Evolutionary conservation across 2,329 filamentous ascomycete species (phyloP).

Genomic region (Neonectria magnoliae): DNA sequence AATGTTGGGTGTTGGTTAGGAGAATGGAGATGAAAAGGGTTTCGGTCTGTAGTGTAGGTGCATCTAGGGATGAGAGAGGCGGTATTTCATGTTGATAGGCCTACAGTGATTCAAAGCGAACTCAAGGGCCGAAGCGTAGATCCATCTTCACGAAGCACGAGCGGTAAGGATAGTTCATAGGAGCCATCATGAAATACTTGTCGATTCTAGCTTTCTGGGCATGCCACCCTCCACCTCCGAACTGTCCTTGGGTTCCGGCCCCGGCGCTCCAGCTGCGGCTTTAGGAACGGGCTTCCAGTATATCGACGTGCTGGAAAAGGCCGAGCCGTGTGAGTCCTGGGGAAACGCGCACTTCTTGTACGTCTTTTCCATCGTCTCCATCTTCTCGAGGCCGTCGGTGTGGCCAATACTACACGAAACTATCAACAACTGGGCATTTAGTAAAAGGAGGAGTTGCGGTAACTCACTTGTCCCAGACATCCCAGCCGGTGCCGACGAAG

Average conservation of each 20-base stretch:
- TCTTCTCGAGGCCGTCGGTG: slow-evolving; percentile 31
- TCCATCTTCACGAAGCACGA: background rate
- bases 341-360: slow-evolving; percentile 36
- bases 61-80: background rate
- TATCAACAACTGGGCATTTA: background rate
- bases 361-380: slow-evolving; percentile 36
- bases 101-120: slow-evolving; percentile 9
- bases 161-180: background rate
- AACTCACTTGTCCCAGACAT: slow-evolving; percentile 62
- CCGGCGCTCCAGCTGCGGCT: background rate
- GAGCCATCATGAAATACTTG: slow-evolving; percentile 28
- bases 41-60: background rate
- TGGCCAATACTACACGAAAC: slow-evolving; percentile 4
- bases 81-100: background rate
- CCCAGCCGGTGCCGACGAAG: slow-evolving; percentile 66
- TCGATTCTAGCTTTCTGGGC: slow-evolving; percentile 32
- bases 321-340: slow-evolving; percentile 29
- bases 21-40: background rate
- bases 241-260: background rate
- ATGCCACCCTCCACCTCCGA: slow-evolving; percentile 14
- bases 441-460: background rate
- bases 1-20: background rate
- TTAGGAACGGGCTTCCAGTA: slow-evolving; percentile 36
- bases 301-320: slow-evolving; percentile 42
- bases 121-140: background rate